Base-by-base conservation (phyloP, 768 basidiomycete species). In the Tylopilus subfusipes region DNA sequence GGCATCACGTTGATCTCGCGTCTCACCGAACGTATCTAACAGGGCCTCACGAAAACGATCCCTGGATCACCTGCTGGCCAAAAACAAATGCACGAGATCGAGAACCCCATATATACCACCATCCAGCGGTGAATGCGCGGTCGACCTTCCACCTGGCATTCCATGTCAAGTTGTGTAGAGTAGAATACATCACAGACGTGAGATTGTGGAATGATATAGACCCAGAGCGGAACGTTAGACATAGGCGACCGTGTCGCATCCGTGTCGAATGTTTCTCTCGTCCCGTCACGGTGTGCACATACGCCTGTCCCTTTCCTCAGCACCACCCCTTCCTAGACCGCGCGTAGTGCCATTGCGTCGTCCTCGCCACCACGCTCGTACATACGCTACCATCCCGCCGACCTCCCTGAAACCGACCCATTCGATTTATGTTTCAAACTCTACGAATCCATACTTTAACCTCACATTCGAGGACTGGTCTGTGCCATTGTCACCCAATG, bases 31-130 rank as follows among this genome's bases (percentile, higher is more conserved):
- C 12, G 11, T 30, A 36, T 34, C 38, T 48, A 16, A 9, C 68
- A 98, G 96, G 93, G 93, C 62, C 80, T 98, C 55, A 82, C 77
- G 38, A 98, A 98, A 75, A 84, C 82, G 42, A 94, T 98, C 61
- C 96, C 96, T 24, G 95, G 93, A 9, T 77, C 90, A 42, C 88
- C 96, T 55, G 79, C 79, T 59, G 92, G 88, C 55, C 79, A 90
- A 71, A 79, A 81, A 33, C 93, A 83, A 54, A 84, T 98, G 69
- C 93, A 98, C 72, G 94, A 98, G 69, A 82, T 93, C 67, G 78
- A 85, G 72, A 88, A 76, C 54, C 93, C 95, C 4, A 81, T 96
- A 67, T 93, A 83, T 76, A 86, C 82, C 60, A 75, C 83, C 40
- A 77, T 93, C 61, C 94, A 96, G 79, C 95, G 94, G 76, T 96